Conservation (phyloP, 176 grass and related monocot species). For the Pontederia crassipes region DNA sequence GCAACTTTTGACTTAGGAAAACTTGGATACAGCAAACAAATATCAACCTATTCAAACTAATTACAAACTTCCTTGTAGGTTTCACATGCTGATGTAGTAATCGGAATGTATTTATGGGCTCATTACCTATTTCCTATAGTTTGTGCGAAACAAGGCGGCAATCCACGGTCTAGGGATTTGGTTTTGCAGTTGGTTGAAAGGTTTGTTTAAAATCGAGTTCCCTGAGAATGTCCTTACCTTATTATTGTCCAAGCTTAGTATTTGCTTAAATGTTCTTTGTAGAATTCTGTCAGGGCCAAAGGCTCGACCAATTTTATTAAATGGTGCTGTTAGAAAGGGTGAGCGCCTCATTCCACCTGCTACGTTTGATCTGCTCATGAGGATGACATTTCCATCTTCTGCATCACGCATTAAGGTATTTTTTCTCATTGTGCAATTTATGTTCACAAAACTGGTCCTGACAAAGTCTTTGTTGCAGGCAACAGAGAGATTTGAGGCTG, state of each 20-base stretch:
- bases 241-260: neutral
- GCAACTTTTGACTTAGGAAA: neutral
- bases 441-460: neutral
- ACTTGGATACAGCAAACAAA: neutral
- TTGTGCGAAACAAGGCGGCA: conserved; percentile 66
- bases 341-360: conserved; percentile 65
- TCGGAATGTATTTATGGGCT: conserved; percentile 78
- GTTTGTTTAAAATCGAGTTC: conserved; percentile 22
- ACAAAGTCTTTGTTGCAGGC: conserved; percentile 35
- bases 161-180: conserved; percentile 74
- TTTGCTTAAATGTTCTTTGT: conserved; percentile 12
- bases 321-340: conserved; percentile 83
- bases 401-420: conserved; percentile 56
- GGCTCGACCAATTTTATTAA: conserved; percentile 66
- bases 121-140: conserved; percentile 74
- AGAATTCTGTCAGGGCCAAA: conserved; percentile 66
- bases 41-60: neutral
- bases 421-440: neutral
- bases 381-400: conserved; percentile 50
- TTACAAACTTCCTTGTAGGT: conserved; percentile 25
- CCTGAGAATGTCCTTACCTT: neutral
- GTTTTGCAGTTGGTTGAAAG: conserved; percentile 89
- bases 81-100: conserved; percentile 69
- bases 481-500: conserved; percentile 81
- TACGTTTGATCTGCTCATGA: conserved; percentile 71